phyloP scores from a whole-genome alignment of 2,329 filamentous ascomycete genomes.

The Ambrosiella cleistominuta region DNA sequence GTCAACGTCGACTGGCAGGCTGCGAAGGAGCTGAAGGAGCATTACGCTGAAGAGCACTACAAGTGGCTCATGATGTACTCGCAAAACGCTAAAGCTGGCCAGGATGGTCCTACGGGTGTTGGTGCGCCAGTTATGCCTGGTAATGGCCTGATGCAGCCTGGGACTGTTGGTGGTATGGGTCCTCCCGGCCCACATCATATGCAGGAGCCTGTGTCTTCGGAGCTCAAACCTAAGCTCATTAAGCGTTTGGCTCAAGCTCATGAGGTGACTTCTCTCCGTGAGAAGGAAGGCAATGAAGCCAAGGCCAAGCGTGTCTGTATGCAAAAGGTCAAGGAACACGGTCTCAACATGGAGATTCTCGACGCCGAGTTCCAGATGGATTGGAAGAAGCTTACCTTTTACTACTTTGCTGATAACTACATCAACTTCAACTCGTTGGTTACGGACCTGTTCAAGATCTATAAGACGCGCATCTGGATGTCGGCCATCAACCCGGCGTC shows the following conservation, averaged over 20 bases:
- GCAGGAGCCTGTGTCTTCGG: conserved; percentile 52
- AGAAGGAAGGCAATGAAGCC: conserved; percentile 94
- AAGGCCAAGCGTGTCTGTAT: conserved; percentile 95
- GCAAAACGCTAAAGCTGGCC: conserved; percentile 48
- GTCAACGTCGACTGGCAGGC: conserved; percentile 76
- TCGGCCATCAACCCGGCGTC: conserved; percentile 96
- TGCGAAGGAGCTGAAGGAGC: conserved; percentile 76
- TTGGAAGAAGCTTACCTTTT: conserved; percentile 97
- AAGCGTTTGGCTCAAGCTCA: conserved; percentile 85
- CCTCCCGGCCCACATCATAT: conserved; percentile 55
- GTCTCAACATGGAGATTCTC: conserved; percentile 93
- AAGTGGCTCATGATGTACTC: conserved; percentile 99
- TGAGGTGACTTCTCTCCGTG: conserved; percentile 72
- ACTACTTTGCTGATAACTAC: conserved; percentile 94
- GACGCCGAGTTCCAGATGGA: conserved; percentile 99
- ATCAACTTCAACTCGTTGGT: conserved; percentile 99
- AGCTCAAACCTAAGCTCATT: conserved; percentile 90
- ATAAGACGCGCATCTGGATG: conserved; percentile 99
- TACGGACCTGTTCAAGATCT: conserved; percentile 95
- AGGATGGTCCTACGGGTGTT: conserved; percentile 43
- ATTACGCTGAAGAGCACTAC: conserved; percentile 89
- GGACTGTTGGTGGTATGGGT: conserved; percentile 63
- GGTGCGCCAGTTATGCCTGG: background rate
- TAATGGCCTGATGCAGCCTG: conserved; percentile 15
- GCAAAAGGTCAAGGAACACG: conserved; percentile 88